Evolutionary conservation across 306 rosid species (phyloP), one percentile per base, ranked within the genome.

Genomic region (Comarum palustre): DNA sequence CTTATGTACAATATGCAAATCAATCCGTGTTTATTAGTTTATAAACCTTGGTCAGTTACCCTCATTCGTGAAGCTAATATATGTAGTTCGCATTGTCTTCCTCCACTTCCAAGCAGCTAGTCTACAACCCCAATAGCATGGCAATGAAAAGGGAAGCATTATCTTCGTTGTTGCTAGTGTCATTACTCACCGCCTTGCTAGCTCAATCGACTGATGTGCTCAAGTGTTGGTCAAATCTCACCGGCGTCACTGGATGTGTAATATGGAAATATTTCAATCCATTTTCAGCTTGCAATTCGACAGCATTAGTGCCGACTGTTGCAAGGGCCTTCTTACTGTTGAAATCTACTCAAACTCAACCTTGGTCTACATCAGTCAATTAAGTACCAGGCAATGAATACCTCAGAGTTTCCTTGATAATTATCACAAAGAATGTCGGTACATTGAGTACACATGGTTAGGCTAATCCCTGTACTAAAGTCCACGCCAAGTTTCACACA

Each of bases 371-470:
- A 46, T 57, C 0, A 25, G 5, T 16, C 13, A 12, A 2, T 57
- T 16, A 12, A 24, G 63, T 29, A 27, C 11, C 5, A 29, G 20
- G n/a, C 29, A 59, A 31, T 59, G 36, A 59, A 59, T 29, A 27
- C 4, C 5, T 5, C 6, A 12, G 14, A 25, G 34, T 38, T 59
- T 29, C 39, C 68, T 72, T 7, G 55, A 29, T 31, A 25, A 29
- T 10, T 54, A 38, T 10, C 66, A 27, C 20, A 57, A 41, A 6
- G 19, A 57, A 58, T 25, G 75, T 58, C 57, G 57, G 67, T 41
- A 57, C 13, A 71, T 14, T 8, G 43, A 57, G 75, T 58, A 57
- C 68, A 58, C 15, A 60, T 45, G 75, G 75, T 58, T 72, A 42
- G 31, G 43, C 31, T 25, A 42, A 10, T 11, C 41, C 67, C 68